Evolutionary conservation across 2,329 filamentous ascomycete genomes (phyloP).

Genomic region (Periconia sp.): DNA sequence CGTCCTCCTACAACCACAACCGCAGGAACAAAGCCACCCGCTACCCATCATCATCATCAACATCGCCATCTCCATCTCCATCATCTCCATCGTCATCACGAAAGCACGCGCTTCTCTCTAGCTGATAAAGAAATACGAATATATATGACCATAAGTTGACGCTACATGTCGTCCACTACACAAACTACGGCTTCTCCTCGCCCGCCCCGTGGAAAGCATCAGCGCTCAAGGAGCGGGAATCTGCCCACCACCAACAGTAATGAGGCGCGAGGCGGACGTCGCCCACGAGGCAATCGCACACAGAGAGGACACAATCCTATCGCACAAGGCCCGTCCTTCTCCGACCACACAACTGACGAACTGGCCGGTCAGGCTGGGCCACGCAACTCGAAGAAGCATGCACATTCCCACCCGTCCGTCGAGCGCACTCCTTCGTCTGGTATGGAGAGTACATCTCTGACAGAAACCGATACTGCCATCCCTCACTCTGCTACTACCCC

Average conservation of each 20-base stretch:
- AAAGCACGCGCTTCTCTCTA: not conserved
- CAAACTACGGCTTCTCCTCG: slow-evolving; percentile 37
- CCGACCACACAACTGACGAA: slow-evolving; percentile 33
- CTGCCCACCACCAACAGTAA: slow-evolving; percentile 27
- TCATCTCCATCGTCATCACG: not conserved
- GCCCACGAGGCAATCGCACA: slow-evolving; percentile 35
- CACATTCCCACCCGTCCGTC: slow-evolving; percentile 27
- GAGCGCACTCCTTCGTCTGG: slow-evolving; percentile 27
- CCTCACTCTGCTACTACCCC: slow-evolving; percentile 30
- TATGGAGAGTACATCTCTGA: slow-evolving; percentile 22
- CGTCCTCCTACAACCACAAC: slow-evolving; percentile 7
- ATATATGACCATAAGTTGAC: slow-evolving; percentile 2
- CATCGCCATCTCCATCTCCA: slow-evolving; percentile 5
- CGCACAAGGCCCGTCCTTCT: slow-evolving; percentile 15
- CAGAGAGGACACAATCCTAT: slow-evolving; percentile 10
- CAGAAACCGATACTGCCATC: slow-evolving; percentile 27
- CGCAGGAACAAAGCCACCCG: slow-evolving; percentile 20
- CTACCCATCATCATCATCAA: slow-evolving; percentile 31
- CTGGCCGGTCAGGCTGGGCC: slow-evolving; percentile 22
- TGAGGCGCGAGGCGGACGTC: slow-evolving; percentile 31
- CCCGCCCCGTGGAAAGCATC: slow-evolving; percentile 33
- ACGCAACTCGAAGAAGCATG: slow-evolving; percentile 34
- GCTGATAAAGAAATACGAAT: not conserved
- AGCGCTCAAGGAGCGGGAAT: slow-evolving; percentile 32
- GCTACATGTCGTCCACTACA: slow-evolving; percentile 34